A percentile compares a stretch with the other conserved stretches of the same genome.
Conservation (phyloP, 1,284 basidiomycete genomes). For the Peniophora sp. region DNA sequence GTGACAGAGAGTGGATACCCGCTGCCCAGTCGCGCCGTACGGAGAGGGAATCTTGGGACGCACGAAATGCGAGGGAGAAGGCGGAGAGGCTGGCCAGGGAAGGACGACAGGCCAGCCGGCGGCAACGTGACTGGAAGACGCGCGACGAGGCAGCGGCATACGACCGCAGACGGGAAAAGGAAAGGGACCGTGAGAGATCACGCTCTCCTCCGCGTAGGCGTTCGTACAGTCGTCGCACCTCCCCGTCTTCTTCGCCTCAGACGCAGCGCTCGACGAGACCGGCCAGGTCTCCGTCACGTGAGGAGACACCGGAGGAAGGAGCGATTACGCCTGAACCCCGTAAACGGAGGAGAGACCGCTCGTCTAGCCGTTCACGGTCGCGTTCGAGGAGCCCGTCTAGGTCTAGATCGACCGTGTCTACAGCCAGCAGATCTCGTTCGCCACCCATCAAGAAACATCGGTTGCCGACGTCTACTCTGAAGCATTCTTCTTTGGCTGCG, state of each 20-base stretch:
- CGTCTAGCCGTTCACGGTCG: too few relatives aligned
- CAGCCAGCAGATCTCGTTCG: constrained; percentile 14
- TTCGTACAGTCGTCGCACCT: constrained; percentile 5
- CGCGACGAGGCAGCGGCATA: constrained; percentile 12
- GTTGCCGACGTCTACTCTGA: too few relatives aligned
- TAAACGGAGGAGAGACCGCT: too few relatives aligned
- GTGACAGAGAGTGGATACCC: neutral
- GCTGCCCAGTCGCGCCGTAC: neutral
- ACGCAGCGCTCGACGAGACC: neutral
- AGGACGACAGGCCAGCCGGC: constrained; percentile 11
- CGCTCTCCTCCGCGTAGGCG: constrained; percentile 10
- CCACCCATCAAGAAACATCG: constrained; percentile 4
- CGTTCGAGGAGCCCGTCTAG: too few relatives aligned
- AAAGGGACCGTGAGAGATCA: constrained; percentile 3
- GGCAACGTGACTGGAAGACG: constrained; percentile 15
- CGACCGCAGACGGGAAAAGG: constrained; percentile 1
- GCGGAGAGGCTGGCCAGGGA: constrained; percentile 13
- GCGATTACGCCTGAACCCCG: too few relatives aligned
- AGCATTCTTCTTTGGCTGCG: too few relatives aligned
- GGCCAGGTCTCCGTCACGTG: too few relatives aligned
- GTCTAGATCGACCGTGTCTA: neutral
- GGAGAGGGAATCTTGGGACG: neutral
- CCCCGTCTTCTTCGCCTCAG: neutral
- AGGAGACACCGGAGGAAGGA: too few relatives aligned
- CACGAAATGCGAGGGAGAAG: constrained; percentile 12